Conservation (phyloP, 257 asterid genomes). For the Jaltomata sinuosa region DNA sequence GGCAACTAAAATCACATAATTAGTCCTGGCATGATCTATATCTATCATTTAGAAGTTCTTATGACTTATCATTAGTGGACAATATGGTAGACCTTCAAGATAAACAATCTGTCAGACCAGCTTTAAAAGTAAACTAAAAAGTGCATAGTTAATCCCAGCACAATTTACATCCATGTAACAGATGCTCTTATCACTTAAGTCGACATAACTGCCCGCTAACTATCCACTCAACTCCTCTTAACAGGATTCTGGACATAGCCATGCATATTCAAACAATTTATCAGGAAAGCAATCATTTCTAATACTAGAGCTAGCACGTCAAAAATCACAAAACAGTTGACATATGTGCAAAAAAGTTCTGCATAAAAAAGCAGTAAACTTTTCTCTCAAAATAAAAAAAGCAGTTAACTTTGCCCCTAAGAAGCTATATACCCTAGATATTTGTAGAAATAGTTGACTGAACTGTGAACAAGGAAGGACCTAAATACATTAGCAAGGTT, state of each 20-base stretch:
- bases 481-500: not conserved
- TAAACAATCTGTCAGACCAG: not conserved
- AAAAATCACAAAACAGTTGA: not conserved
- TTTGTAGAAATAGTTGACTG: not conserved
- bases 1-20: not conserved
- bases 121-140: not conserved
- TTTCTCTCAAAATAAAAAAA: not conserved
- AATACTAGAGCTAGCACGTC: not conserved
- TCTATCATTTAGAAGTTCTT: not conserved
- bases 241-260: not conserved
- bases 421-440: not conserved
- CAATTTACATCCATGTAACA: not conserved
- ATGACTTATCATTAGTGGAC: not conserved
- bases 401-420: not conserved
- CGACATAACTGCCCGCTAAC: not conserved
- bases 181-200: not conserved
- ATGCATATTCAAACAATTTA: not conserved
- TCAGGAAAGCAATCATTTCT: not conserved
- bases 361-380: not conserved
- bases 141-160: not conserved
- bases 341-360: not conserved
- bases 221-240: not conserved
- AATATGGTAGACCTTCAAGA: not conserved
- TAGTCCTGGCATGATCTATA: not conserved
- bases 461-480: not conserved